phyloP scores from a whole-genome alignment of 371 early-diverging fungal species.

The Mortierella sp. region DNA sequence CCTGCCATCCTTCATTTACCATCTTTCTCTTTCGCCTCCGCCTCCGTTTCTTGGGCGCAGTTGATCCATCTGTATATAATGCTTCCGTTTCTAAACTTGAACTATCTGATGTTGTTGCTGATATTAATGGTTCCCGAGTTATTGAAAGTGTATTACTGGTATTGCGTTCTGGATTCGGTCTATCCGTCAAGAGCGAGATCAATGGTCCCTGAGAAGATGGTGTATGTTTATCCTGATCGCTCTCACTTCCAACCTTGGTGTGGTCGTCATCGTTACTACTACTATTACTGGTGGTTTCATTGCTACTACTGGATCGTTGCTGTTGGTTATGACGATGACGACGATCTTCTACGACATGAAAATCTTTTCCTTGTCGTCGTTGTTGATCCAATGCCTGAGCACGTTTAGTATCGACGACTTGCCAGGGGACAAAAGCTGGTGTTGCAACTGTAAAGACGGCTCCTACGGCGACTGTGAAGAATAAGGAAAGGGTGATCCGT shows the following conservation, averaged over 20 bases:
- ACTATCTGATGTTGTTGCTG: not conserved
- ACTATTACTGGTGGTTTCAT: not conserved
- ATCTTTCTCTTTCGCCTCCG: constrained; percentile 54
- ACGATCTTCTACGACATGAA: constrained; percentile 37
- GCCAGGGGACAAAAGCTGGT: constrained; percentile 56
- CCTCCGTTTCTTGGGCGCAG: constrained; percentile 35
- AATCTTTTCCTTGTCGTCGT: constrained; percentile 52
- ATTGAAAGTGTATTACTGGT: not conserved
- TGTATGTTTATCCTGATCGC: not conserved
- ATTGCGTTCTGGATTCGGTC: constrained; percentile 11
- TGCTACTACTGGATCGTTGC: not conserved
- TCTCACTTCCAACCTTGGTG: not conserved
- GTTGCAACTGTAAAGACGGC: constrained; percentile 55
- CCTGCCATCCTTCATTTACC: constrained; percentile 58
- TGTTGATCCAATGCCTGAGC: constrained; percentile 55
- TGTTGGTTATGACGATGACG: not conserved
- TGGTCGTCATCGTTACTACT: not conserved
- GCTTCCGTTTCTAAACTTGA: not conserved
- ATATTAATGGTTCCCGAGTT: not conserved
- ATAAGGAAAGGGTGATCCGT: constrained; percentile 52
- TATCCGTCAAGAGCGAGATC: constrained; percentile 46
- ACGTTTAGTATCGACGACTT: constrained; percentile 52
- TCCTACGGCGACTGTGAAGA: constrained; percentile 57
- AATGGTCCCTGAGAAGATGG: constrained; percentile 46
- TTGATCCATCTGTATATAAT: constrained; percentile 2